Evolutionary conservation across 2,329 filamentous ascomycete species (phyloP).

Genomic region (Ambrosiella xylebori): DNA sequence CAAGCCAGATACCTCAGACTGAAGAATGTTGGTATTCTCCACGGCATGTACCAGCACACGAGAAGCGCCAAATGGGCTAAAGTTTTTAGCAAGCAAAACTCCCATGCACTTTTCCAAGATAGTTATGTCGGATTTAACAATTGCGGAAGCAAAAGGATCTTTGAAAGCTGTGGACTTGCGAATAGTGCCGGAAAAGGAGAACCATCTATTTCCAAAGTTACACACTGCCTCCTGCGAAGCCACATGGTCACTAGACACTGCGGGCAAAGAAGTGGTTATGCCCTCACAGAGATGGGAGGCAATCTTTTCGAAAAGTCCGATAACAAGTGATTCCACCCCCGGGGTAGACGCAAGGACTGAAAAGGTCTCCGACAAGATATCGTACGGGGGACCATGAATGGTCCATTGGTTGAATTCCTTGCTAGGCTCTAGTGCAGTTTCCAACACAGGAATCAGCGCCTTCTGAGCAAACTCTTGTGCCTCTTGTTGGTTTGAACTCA

Average conservation of each 20-base stretch:
- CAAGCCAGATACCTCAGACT: conserved; percentile 2
- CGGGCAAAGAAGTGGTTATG: conserved; percentile 60
- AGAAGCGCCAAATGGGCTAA: conserved; percentile 40
- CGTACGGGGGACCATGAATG: conserved; percentile 12
- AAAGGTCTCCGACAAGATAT: conserved; percentile 9
- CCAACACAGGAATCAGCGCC: conserved; percentile 35
- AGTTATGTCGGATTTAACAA: conserved; percentile 18
- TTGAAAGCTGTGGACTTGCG: neutral
- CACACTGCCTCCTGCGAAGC: conserved; percentile 54
- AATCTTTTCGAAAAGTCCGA: conserved; percentile 17
- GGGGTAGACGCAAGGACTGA: neutral
- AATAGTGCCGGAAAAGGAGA: conserved; percentile 21
- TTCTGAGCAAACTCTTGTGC: conserved; percentile 30
- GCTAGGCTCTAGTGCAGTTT: conserved; percentile 34
- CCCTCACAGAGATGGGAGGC: conserved; percentile 43
- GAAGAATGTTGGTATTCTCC: conserved; percentile 7
- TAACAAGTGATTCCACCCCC: conserved; percentile 1
- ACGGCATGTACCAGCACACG: conserved; percentile 21
- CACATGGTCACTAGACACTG: conserved; percentile 61
- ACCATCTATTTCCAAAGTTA: conserved; percentile 50
- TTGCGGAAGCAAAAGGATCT: no score
- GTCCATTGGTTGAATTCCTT: conserved; percentile 23
- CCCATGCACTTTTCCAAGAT: conserved; percentile 19
- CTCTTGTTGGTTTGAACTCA: conserved; percentile 25
- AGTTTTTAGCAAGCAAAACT: conserved; percentile 32